Base-by-base conservation (phyloP, 2,329 filamentous ascomycete species). In the Venturia oleaginea region DNA sequence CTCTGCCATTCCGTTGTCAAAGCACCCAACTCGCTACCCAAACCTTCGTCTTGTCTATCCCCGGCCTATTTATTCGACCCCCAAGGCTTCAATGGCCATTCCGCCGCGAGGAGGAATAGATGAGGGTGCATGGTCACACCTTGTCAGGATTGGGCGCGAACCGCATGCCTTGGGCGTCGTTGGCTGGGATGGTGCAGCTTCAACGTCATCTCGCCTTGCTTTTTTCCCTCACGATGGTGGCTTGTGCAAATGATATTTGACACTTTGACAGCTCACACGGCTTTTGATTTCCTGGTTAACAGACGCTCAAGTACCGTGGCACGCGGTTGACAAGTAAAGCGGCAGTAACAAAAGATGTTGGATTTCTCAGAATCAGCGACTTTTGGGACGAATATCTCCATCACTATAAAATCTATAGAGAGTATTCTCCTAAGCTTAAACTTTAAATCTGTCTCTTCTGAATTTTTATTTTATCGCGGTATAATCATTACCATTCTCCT, bases 21-120 rank as follows among this genome's bases (percentile, higher is more conserved):
- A 55, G 51, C 51, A 55, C 51, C 51, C 51, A 55, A 55, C n/a
- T 22, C 51, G 51, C 51, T 34, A 55, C 51, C 51, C 51, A 55
- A 55, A 3, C 4, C 11, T 15, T 19, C 13, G n/a, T 19, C 15
- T 19, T 11, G 17, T 32, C 19, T 13, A 32, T 34, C n/a, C 10
- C 51, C 51, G 24, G 51, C 15, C 48, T 3, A 17, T 34, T 1
- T 57, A 57, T 10, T 32, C 19, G 27, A 34, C 51, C 19, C 51
- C 51, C 51, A 57, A 57, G 51, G 51, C 51, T 15, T 34, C 51
- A 57, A 34, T 57, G 8, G 27, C 30, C 27, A 27, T 57, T 22
- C 4, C 51, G 30, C 51, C 3, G 30, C 13, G 27, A 7, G 19
- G 51, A 55, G 51, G 27, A 34, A 34, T 57, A 57, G 30, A 57